Percentiles rank a stretch among this genome's conserved stretches.
Conservation (phyloP, 352 stramenopile species). For the Peronosclerospora sorghi region DNA sequence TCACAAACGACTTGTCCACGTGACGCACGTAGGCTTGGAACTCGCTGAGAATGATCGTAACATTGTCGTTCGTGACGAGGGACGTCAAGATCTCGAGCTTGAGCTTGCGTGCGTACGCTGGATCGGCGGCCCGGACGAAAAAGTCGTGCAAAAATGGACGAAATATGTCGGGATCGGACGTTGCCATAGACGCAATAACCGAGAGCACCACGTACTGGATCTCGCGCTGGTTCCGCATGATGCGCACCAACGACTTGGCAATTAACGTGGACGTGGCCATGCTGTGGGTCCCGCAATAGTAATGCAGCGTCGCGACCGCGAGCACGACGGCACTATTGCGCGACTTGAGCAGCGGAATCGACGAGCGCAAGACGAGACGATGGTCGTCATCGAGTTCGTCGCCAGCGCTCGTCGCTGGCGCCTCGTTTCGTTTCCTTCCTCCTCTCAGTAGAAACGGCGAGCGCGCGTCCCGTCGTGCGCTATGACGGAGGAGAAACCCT, state of each 20-base stretch:
- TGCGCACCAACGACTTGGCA: conserved; percentile 93
- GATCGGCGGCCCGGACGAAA: conserved; percentile 93
- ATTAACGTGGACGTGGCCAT: conserved; percentile 83
- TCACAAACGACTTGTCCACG: conserved; percentile 91
- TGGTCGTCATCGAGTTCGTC: conserved; percentile 94
- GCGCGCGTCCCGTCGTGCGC: not conserved
- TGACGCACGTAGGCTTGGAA: conserved; percentile 94
- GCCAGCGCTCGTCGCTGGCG: conserved; percentile 52
- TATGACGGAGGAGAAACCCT: too few species aligned
- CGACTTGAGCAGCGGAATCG: conserved; percentile 93
- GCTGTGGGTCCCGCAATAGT: conserved; percentile 92
- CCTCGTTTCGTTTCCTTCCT: conserved; percentile 66
- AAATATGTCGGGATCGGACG: conserved; percentile 93
- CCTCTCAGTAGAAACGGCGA: conserved; percentile 47
- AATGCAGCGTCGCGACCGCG: conserved; percentile 92
- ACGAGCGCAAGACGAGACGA: conserved; percentile 88
- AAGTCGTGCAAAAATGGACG: conserved; percentile 94
- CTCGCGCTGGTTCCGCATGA: conserved; percentile 93
- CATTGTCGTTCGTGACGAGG: conserved; percentile 87
- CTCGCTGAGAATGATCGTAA: conserved; percentile 91
- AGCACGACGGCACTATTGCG: conserved; percentile 95
- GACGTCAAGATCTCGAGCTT: conserved; percentile 97
- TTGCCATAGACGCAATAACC: conserved; percentile 91
- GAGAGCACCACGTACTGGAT: conserved; percentile 97
- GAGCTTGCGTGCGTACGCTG: conserved; percentile 90